These are phyloP conservation scores for Fusarium citri DNA, from an alignment of 2,329 filamentous ascomycete species.

Conservation along the genomic window DNA sequence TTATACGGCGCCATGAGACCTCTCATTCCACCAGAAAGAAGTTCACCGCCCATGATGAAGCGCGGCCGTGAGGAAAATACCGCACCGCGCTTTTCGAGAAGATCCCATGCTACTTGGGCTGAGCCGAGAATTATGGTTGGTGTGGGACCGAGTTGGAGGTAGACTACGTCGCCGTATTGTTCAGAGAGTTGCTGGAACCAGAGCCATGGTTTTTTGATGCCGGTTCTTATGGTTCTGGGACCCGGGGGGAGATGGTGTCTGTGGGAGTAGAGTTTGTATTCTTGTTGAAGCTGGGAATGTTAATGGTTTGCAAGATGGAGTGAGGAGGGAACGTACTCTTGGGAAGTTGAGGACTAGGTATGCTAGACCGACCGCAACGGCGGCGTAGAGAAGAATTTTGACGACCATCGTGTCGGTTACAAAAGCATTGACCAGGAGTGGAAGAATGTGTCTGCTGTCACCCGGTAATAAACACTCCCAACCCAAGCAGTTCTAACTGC, in stretches of 20 bases:
- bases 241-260: slow-evolving; percentile 55
- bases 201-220: slow-evolving; percentile 55
- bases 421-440: neutral
- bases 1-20: slow-evolving; percentile 59
- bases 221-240: slow-evolving; percentile 52
- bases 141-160: slow-evolving; percentile 56
- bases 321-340: slow-evolving; percentile 19
- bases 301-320: neutral
- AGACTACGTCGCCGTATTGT: slow-evolving; percentile 56
- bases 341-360: slow-evolving; percentile 39
- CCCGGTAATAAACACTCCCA: slow-evolving; percentile 2
- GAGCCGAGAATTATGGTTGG: slow-evolving; percentile 58
- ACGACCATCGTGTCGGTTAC: slow-evolving; percentile 9
- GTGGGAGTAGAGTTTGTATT: slow-evolving; percentile 55
- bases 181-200: slow-evolving; percentile 56
- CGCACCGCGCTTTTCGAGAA: slow-evolving; percentile 57
- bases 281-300: slow-evolving; percentile 49
- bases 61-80: slow-evolving; percentile 59
- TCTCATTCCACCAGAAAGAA: slow-evolving; percentile 55
- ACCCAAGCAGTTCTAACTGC: slow-evolving; percentile 26
- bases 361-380: neutral
- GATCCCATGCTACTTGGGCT: slow-evolving; percentile 57
- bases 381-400: slow-evolving; percentile 11
- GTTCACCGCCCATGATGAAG: slow-evolving; percentile 59
- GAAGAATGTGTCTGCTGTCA: neutral